Conservation (phyloP, 2,329 filamentous ascomycete genomes). For the Leptographium radiaticola region DNA sequence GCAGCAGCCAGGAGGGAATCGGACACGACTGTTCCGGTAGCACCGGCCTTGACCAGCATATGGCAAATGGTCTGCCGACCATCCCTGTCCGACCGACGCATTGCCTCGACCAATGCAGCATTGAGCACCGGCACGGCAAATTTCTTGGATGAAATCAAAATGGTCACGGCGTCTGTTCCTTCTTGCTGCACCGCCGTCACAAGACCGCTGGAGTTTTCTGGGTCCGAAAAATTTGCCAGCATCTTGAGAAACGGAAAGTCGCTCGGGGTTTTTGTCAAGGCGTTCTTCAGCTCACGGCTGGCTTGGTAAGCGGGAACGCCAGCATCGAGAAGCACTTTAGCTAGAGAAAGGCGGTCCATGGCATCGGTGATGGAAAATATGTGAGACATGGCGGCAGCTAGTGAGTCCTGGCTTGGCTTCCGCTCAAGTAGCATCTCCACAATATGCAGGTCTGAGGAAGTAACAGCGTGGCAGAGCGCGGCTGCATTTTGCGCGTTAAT, state of each 20-base stretch:
- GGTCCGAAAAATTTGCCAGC: slow-evolving; percentile 33
- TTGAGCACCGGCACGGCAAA: slow-evolving; percentile 27
- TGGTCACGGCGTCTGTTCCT: slow-evolving; percentile 29
- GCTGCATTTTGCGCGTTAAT: slow-evolving; percentile 39
- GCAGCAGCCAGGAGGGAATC: slow-evolving; percentile 37
- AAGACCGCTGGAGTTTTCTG: slow-evolving; percentile 35
- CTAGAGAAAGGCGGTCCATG: slow-evolving; percentile 37
- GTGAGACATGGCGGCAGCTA: slow-evolving; percentile 37
- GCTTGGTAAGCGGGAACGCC: slow-evolving; percentile 34
- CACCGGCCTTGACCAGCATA: slow-evolving; percentile 31
- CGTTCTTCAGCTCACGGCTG: slow-evolving; percentile 37
- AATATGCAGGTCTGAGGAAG: slow-evolving; percentile 28
- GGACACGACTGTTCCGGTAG: slow-evolving; percentile 31
- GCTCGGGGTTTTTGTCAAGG: slow-evolving; percentile 31
- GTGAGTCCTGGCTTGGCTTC: slow-evolving; percentile 26
- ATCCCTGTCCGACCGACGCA: slow-evolving; percentile 25
- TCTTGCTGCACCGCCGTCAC: slow-evolving; percentile 31
- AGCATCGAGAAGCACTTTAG: slow-evolving; percentile 34
- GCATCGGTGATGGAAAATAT: slow-evolving; percentile 36
- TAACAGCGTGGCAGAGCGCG: slow-evolving; percentile 37
- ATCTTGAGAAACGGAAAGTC: slow-evolving; percentile 35
- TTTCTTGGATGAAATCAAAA: slow-evolving; percentile 27
- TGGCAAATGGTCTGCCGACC: slow-evolving; percentile 30
- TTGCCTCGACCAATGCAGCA: slow-evolving; percentile 28
- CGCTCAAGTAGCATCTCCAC: slow-evolving; percentile 34